A percentile compares a stretch with the other conserved stretches of the same genome.
Evolutionary conservation across 495 filamentous ascomycete genomes (phyloP).

Genomic region (Aspergillus hancockii): DNA sequence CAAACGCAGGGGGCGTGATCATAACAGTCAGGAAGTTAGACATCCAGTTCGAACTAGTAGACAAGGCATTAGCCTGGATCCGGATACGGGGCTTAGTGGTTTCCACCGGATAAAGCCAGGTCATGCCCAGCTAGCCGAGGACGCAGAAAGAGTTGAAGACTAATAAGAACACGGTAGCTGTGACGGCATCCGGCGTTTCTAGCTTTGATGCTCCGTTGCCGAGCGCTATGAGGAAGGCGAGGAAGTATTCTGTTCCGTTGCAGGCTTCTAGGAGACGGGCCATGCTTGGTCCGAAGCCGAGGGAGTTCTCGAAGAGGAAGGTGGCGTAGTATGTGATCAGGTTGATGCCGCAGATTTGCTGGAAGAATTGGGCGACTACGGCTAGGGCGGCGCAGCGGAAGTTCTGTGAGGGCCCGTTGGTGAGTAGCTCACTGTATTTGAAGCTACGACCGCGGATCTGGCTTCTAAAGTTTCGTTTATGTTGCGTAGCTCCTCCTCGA

Average conservation of each 20-base stretch:
- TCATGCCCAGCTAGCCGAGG: conserved; percentile 28
- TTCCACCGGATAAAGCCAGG: conserved; percentile 31
- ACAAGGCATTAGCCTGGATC: conserved; percentile 17
- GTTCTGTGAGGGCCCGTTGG: conserved; percentile 9
- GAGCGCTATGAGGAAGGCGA: conserved; percentile 28
- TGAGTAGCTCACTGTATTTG: conserved; percentile 6
- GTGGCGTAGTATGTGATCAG: conserved; percentile 30
- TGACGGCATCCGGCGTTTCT: conserved; percentile 13
- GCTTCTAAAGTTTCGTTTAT: conserved; percentile 6
- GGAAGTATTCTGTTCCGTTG: conserved; percentile 30
- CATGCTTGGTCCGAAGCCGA: conserved; percentile 22
- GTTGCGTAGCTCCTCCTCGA: conserved; percentile 24
- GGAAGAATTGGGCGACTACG: conserved; percentile 33
- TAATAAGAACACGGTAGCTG: conserved; percentile 26
- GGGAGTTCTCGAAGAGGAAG: conserved; percentile 21
- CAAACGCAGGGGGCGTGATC: conserved; percentile 49
- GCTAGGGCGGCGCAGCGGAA: conserved; percentile 19
- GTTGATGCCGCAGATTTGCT: conserved; percentile 38
- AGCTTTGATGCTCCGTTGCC: conserved; percentile 6
- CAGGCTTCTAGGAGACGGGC: conserved; percentile 30
- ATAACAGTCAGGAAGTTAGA: conserved; percentile 46
- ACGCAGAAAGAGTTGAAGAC: conserved; percentile 30
- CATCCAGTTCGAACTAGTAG: conserved; percentile 27
- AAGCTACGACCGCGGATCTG: not conserved
- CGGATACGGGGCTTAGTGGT: conserved; percentile 28